A percentile compares a stretch with the other conserved stretches of the same genome.
phyloP scores from a whole-genome alignment of 441 rosid genomes.

The Hypseocharis bilobata region DNA sequence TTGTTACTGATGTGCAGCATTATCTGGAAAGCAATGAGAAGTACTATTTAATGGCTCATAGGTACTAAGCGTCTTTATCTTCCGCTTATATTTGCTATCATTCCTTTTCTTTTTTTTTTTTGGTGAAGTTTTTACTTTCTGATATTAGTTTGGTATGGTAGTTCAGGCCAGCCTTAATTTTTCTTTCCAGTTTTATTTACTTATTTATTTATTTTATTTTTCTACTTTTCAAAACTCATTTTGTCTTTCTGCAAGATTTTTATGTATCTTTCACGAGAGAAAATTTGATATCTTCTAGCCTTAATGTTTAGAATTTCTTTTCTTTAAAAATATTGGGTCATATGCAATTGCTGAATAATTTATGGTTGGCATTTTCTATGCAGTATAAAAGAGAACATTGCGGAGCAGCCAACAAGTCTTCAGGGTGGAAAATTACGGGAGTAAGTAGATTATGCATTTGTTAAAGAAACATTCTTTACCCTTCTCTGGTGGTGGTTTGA shows the following conservation, averaged over 20 bases:
- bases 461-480: not conserved
- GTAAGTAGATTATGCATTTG: slow-evolving; percentile 41
- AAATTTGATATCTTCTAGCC: slow-evolving; percentile 6
- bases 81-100: slow-evolving; percentile 3
- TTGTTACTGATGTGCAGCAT: slow-evolving; percentile 52
- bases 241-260: slow-evolving; percentile 1
- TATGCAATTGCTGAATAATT: slow-evolving; percentile 11
- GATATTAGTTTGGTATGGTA: not conserved
- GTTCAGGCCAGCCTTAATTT: slow-evolving; percentile 1
- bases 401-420: slow-evolving; percentile 67
- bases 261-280: not conserved
- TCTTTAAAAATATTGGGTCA: slow-evolving; percentile 4
- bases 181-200: not conserved
- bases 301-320: not conserved
- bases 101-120: slow-evolving; percentile 2
- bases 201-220: not conserved
- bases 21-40: slow-evolving; percentile 93
- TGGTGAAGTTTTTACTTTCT: not conserved
- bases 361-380: slow-evolving; percentile 18
- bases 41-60: slow-evolving; percentile 93
- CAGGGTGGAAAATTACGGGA: slow-evolving; percentile 82
- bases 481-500: not conserved
- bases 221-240: not conserved
- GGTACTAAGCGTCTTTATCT: slow-evolving; percentile 34
- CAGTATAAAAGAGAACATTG: slow-evolving; percentile 78